phyloP scores from a whole-genome alignment of 1,284 basidiomycete species.

The Trichosporon ovoides region DNA sequence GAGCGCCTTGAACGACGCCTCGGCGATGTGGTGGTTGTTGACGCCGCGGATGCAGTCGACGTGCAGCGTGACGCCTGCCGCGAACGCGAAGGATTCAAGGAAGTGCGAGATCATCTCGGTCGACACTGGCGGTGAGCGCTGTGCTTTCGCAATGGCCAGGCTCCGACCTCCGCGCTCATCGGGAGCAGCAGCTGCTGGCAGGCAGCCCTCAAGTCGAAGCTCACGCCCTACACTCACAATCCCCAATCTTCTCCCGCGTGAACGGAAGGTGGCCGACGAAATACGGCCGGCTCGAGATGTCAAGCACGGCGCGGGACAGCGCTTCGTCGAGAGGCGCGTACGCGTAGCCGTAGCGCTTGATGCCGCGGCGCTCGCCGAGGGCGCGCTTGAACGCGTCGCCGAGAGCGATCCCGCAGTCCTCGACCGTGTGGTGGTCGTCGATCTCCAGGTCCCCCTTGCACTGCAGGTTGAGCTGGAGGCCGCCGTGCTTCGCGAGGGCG shows the following conservation, averaged over 20 bases:
- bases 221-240: slow-evolving; percentile 52
- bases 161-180: neutral
- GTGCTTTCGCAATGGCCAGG: too few relatives aligned
- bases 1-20: slow-evolving; percentile 96
- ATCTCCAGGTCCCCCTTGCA: slow-evolving; percentile 96
- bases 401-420: slow-evolving; percentile 88
- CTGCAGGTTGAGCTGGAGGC: slow-evolving; percentile 80
- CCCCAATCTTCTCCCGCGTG: slow-evolving; percentile 93
- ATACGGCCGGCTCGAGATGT: slow-evolving; percentile 95
- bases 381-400: slow-evolving; percentile 94
- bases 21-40: slow-evolving; percentile 96
- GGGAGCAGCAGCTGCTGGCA: neutral
- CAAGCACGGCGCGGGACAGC: slow-evolving; percentile 89
- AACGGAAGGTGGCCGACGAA: slow-evolving; percentile 87
- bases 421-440: slow-evolving; percentile 98
- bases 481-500: slow-evolving; percentile 87
- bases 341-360: slow-evolving; percentile 90
- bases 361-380: slow-evolving; percentile 89
- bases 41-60: slow-evolving; percentile 89
- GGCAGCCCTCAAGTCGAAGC: neutral
- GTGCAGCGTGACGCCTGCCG: slow-evolving; percentile 56
- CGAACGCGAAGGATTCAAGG: slow-evolving; percentile 49
- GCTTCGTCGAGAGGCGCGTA: slow-evolving; percentile 97
- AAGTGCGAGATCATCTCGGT: slow-evolving; percentile 80
- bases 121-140: slow-evolving; percentile 54